Percentiles rank a stretch among this genome's conserved stretches.
Evolutionary conservation across 495 filamentous ascomycete genomes (phyloP).

Genomic region (Neurospora terricola): DNA sequence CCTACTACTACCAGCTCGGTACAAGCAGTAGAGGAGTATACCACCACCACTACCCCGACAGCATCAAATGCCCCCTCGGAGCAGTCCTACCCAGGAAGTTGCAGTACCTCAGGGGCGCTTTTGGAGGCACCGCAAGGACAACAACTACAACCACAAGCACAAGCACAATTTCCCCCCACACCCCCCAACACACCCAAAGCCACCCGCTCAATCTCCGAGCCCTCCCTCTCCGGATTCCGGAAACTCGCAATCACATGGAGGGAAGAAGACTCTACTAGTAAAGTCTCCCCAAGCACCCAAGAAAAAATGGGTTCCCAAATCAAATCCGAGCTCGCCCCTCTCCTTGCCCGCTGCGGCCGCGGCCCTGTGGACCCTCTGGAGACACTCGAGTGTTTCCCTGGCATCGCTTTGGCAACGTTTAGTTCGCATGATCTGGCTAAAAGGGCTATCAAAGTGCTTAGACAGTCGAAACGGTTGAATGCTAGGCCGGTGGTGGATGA

Average conservation of each 20-base stretch:
- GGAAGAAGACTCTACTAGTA: background rate
- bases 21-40: background rate
- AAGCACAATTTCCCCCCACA: background rate
- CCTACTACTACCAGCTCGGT: background rate
- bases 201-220: background rate
- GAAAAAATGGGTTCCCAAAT: background rate
- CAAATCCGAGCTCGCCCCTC: background rate
- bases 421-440: background rate
- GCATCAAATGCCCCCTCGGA: background rate
- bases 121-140: too few relatives aligned
- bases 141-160: background rate
- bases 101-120: background rate
- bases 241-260: background rate
- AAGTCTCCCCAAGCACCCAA: background rate
- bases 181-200: background rate
- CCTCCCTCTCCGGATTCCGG: background rate
- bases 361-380: background rate
- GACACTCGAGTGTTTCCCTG: background rate
- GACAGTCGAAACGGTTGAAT: background rate
- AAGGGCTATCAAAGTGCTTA: background rate
- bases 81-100: background rate
- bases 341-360: background rate
- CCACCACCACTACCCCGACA: background rate
- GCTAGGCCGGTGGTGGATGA: background rate
- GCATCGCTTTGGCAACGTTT: background rate